phyloP scores from a whole-genome alignment of 352 stramenopile genomes.

The Globisporangium splendens region DNA sequence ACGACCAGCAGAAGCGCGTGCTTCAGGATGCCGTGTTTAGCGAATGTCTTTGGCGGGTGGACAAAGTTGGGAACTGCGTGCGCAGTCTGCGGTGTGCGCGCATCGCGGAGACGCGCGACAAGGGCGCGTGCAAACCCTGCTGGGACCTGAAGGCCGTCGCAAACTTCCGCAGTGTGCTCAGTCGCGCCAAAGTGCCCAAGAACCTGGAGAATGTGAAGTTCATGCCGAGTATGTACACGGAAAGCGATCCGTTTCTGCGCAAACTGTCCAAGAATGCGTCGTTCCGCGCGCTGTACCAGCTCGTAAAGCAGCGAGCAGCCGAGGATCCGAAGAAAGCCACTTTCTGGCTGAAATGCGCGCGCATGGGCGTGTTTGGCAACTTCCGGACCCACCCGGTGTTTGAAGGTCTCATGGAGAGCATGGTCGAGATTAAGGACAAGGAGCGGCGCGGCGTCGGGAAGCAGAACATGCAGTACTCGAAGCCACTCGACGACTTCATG shows the following conservation, averaged over 20 bases:
- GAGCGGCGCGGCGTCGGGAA: slow-evolving; percentile 75
- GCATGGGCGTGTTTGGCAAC: slow-evolving; percentile 67
- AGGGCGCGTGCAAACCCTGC: slow-evolving; percentile 62
- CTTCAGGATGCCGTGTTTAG: slow-evolving; percentile 74
- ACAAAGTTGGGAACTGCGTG: slow-evolving; percentile 69
- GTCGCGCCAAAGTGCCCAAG: slow-evolving; percentile 61
- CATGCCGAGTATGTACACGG: slow-evolving; percentile 67
- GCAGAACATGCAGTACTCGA: slow-evolving; percentile 84
- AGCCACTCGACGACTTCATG: slow-evolving; percentile 73
- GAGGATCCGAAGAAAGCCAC: slow-evolving; percentile 34
- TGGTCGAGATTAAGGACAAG: slow-evolving; percentile 83
- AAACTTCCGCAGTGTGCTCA: slow-evolving; percentile 78
- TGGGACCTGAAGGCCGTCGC: slow-evolving; percentile 57
- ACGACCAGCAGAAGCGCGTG: slow-evolving; percentile 42
- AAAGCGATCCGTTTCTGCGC: slow-evolving; percentile 73
- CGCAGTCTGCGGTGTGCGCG: slow-evolving; percentile 68
- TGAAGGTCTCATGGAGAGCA: slow-evolving; percentile 72
- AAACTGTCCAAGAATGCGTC: slow-evolving; percentile 78
- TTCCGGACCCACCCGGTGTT: slow-evolving; percentile 74
- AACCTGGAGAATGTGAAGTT: slow-evolving; percentile 82
- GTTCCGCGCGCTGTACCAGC: slow-evolving; percentile 62
- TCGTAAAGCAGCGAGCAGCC: slow-evolving; percentile 34
- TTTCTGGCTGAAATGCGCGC: slow-evolving; percentile 73
- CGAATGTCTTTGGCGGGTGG: slow-evolving; percentile 77
- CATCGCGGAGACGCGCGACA: slow-evolving; percentile 31